Evolutionary conservation across 2,329 filamentous ascomycete species (phyloP), one percentile per base, ranked within the genome.

Genomic region (Ustilaginoidea virens): DNA sequence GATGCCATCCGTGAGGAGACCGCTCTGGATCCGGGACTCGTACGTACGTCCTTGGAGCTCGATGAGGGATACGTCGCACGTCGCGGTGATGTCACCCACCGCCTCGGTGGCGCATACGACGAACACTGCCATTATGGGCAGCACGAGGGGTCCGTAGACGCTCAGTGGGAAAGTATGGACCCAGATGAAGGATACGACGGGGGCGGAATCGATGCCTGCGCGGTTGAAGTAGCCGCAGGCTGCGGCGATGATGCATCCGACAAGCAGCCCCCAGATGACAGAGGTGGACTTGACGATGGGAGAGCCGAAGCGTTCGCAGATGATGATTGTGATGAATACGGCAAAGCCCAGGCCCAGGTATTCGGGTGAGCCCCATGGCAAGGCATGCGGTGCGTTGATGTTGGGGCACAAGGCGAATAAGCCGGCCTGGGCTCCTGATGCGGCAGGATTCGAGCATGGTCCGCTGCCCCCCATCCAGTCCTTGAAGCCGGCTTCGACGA

Each of bases 271-370:
- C 32, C 83, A 61, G 23, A 86, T 70, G 18, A 87, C 80, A 17
- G 75, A 74, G 6, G 72, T 78, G 3, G 74, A 80, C 47, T 86
- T 86, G 78, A 90, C 86, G 39, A 90, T 78, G 0, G 82, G 81
- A 0, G 79, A 68, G 2, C 82, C 82, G 41, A 86, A 85, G 8
- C 80, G 69, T 51, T 90, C 81, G 47, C 78, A 81, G 9, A 87
- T 47, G 35, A 90, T 75, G 45, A 90, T 87, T 17, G 76, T 79
- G 25, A 78, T 40, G 45, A 87, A 87, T 20, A 86, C 81, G 25
- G 72, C 72, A 55, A 90, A 86, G 1, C 81, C 81, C 2, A 90
- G 66, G 9, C 65, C 81, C 5, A 90, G 69, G 39, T 78, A 83
- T 50, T 90, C 76, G 2, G 80, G 69, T 21, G 73, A 74, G 4